These are phyloP conservation scores for Zasmidium angulare DNA, from an alignment of 2,329 filamentous ascomycete species.

Conservation along the genomic window DNA sequence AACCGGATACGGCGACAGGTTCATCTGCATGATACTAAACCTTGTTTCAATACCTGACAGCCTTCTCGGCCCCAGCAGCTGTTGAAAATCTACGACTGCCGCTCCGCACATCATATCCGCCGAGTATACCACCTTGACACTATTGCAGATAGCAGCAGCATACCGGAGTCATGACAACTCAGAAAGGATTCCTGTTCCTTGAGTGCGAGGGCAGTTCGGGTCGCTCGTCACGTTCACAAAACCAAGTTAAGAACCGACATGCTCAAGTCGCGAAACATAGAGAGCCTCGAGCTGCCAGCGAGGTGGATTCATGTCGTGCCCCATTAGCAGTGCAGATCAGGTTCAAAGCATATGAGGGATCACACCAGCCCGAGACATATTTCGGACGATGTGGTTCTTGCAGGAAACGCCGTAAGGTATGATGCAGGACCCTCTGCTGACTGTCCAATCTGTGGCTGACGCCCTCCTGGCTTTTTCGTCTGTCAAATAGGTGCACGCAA, in stretches of 20 bases:
- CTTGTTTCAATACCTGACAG: neutral
- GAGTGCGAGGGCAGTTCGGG: neutral
- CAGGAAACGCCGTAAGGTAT: neutral
- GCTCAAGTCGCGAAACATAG: neutral
- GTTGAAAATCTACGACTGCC: too few species aligned
- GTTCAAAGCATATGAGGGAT: neutral
- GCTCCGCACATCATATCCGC: too few species aligned
- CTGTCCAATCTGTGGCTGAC: neutral
- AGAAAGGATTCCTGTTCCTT: neutral
- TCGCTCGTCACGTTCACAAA: neutral
- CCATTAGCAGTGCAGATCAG: neutral
- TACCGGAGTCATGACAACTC: neutral
- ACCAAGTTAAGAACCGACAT: neutral
- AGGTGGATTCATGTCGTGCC: neutral
- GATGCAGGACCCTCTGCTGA: too few species aligned
- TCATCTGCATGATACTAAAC: neutral
- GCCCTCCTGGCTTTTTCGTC: neutral
- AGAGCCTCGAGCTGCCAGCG: neutral
- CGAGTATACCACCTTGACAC: too few species aligned
- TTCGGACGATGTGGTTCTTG: neutral
- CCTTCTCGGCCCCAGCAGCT: too few species aligned
- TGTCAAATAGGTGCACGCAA: neutral
- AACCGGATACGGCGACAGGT: neutral
- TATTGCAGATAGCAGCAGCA: too few species aligned
- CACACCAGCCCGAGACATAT: neutral